Base-by-base conservation (phyloP, 495 filamentous ascomycete genomes). In the Endocarpon pusillum region DNA sequence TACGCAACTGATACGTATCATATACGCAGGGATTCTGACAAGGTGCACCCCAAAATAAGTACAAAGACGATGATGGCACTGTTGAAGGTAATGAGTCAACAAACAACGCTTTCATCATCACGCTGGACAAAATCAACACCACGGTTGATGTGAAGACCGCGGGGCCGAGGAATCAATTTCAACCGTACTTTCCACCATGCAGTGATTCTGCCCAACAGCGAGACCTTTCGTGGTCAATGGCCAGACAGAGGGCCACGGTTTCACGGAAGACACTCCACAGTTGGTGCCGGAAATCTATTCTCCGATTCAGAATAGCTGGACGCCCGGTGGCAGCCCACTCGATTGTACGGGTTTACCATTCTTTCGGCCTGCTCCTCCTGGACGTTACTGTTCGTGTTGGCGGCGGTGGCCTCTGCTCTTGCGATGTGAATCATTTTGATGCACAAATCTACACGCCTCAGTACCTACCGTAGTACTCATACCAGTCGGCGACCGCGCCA, bases 261-360 rank as follows among this genome's bases (percentile, higher is more conserved):
- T 75, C 51, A 55, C 59, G 3, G 70, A 75, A n/a, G 47, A 1
- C 3, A 40, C 37, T 26, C 32, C 33, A 2, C 33, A 39, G 32
- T 32, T 36, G 2, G 19, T 17, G 2, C 37, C 37, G 1, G 37
- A 39, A 19, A 39, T 39, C 20, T 39, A 39, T 32, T 21, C 17
- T 6, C 37, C 37, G 2, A 22, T 3, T 21, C n/a, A 2, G 2
- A 35, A 39, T 6, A 19, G 8, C 4, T 39, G 31, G 32, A 39
- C 33, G 19, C n/a, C n/a, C n/a, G n/a, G n/a, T n/a, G n/a, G n/a
- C n/a, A n/a, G n/a, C n/a, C n/a, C n/a, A n/a, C n/a, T n/a, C n/a
- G n/a, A n/a, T n/a, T n/a, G n/a, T n/a, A n/a, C 54, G 72, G 9
- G 65, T 48, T n/a, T 77, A 77, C 46, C 71, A 77, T 38, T 65